Evolutionary conservation across 2,329 filamentous ascomycete genomes (phyloP), one percentile per base, ranked within the genome.

Genomic region (Beauveria caledonica): DNA sequence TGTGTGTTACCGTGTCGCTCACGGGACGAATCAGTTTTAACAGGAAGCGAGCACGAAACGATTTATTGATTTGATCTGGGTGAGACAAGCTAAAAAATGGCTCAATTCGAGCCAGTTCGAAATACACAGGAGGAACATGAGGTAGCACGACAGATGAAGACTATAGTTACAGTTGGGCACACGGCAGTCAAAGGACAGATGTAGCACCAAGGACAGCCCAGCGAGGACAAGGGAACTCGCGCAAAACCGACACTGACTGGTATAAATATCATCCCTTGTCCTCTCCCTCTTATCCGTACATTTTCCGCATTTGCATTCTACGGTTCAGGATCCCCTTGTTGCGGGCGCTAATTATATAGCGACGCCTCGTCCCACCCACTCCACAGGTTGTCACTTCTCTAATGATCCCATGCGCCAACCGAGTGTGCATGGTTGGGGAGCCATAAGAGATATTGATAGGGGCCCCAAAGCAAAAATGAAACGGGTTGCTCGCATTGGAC

Each of bases 371-470:
- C 29, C 29, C 49, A 21, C 33, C 23, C 25, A 27, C 52, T 55
- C 52, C 52, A 55, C 52, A 55, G 52, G 25, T n/a, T 55, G 52
- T 55, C 52, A 55, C 52, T 55, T 39, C 23, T 25, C 52, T 11
- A 36, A 36, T 36, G 15, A 13, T 36, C 6, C 33, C 13, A 42
- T 39, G 19, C 17, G 21, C 50, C 17, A n/a, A n/a, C n/a, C n/a
- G 39, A 40, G 7, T n/a, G 5, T 15, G 36, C 1, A 39, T 13
- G 13, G 36, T 17, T 40, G 36, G 36, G 36, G 36, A 40, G 36
- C 13, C 5, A 4, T 17, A 17, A 40, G 3, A 17, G 15, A 1
- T 40, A 40, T 40, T 17, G 17, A 40, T 40, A 40, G 36, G 13
- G 17, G 36, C 36, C 15, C 36, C 36, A 17, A 40, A 40, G 36